Base-by-base conservation (phyloP, 768 basidiomycete species). In the Boletus eberwhitei region DNA sequence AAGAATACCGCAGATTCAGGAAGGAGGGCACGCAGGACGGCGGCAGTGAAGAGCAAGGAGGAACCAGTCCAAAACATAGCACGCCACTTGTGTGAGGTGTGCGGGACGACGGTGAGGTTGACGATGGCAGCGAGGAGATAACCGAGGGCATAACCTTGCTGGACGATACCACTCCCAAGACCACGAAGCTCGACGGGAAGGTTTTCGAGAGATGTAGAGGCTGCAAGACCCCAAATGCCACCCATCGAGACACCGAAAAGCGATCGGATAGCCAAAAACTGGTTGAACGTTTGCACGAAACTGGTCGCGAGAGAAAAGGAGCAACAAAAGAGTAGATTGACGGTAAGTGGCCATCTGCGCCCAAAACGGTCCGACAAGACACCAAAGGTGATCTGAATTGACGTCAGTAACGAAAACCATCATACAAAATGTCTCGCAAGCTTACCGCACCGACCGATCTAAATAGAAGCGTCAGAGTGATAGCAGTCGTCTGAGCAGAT, bases 71-170 rank as follows among this genome's bases (percentile, higher is more conserved):
- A 96, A 77, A 96, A 96, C 41, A 97, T 74, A 8, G 79, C 73
- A 46, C 93, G 78, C 94, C 93, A 96, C 46, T 72, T 71, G 43
- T 73, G 49, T 5, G 52, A 44, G 13, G 22, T 64, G 31, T 65
- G 47, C 2, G 73, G 69, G 32, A 74, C 87, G 38, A 89, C 73
- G 8, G 72, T 79, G 36, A 95, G 76, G 65, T 93, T 93, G 75
- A 94, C 80, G 50, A 89, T 79, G 3, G 93, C 93, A 0, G 92
- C 88, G 52, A 96, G 58, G 4, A 97, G 83, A 66, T 87, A 95
- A 4, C 95, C 94, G 9, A 86, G 78, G 0, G 92, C 90, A 63
- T 96, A 96, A n/a, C 93, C 95, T 68, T 95, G 86, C 61, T 98
- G 95, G 13, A 98, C 69, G 50, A 97, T 76, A 12, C 96, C 95